Evolutionary conservation across 306 rosid genomes (phyloP), one percentile per base, ranked within the genome.

Genomic region (Cicer arietinum): DNA sequence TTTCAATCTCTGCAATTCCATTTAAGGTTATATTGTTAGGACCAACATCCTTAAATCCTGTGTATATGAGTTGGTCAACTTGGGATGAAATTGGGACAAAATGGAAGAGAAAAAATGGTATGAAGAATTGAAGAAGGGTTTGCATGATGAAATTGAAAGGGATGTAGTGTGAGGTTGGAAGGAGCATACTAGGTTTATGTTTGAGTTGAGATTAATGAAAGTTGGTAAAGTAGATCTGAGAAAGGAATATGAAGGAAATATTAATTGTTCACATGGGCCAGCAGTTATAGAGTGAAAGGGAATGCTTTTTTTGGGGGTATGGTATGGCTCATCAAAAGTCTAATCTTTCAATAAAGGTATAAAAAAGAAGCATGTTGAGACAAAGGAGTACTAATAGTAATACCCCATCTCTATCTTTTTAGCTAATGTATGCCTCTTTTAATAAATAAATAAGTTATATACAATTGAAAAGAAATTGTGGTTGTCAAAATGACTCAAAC

Each of bases 11-110:
- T 7, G 98, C 91, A 1, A 69, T 45, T 10, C 90, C 96, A 7
- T 51, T 77, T 22, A 92, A 57, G 58, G 92, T 74, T 13, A 92
- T 37, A 25, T 90, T 89, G 60, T 85, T 84, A 64, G 88, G 14
- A 14, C 79, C 85, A 12, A 25, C 83, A 59, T 75, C 76, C 17
- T 75, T 82, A 74, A 92, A 92, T 35, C 98, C 96, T 35, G 90
- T 1, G 30, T 42, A 89, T 51, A 82, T 65, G 42, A 92, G 68
- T 30, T 85, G 81, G 40, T 67, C 87, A 18, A 51, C 71, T 60
- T 83, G 84, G 2, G 87, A 86, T 22, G 80, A 84, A 73, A 51
- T 78, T 52, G 88, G 81, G 52, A 68, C 14, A 3, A 84, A 48
- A 44, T 85, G 73, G 61, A 84, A 37, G 58, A 83, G 20, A 12